A percentile compares a stretch with the other conserved stretches of the same genome.
phyloP scores from a whole-genome alignment of 108 stramenopile genomes.

The Cylindrotheca fusiformis region DNA sequence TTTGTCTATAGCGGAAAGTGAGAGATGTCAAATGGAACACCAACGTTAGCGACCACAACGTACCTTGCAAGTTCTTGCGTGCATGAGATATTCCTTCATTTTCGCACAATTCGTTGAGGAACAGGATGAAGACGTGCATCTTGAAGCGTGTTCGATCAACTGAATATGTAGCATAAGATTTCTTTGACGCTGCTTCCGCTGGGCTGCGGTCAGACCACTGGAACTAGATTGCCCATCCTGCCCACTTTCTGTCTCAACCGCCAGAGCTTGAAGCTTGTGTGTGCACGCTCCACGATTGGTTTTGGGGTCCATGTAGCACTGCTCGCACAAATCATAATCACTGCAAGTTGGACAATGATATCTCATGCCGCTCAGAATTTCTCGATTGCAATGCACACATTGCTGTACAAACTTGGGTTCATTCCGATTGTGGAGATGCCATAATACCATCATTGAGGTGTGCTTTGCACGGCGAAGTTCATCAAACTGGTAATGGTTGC shows the following conservation, averaged over 20 bases:
- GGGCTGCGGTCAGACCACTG: slow-evolving; percentile 69
- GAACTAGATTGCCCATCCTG: slow-evolving; percentile 29
- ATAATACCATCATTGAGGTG: slow-evolving; percentile 98
- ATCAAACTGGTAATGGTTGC: slow-evolving; percentile 99
- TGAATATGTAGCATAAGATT: slow-evolving; percentile 94
- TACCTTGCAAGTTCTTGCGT: slow-evolving; percentile 72
- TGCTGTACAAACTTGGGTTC: slow-evolving; percentile 94
- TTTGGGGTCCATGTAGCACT: slow-evolving; percentile 71
- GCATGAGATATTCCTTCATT: slow-evolving; percentile 93
- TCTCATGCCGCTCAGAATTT: slow-evolving; percentile 80
- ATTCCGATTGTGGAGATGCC: slow-evolving; percentile 97
- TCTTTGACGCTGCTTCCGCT: slow-evolving; percentile 78
- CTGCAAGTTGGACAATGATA: slow-evolving; percentile 87
- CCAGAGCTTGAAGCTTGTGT: slow-evolving; percentile 69
- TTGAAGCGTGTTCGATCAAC: slow-evolving; percentile 94
- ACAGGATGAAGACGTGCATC: slow-evolving; percentile 80
- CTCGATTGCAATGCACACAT: slow-evolving; percentile 75
- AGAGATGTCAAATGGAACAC: not conserved
- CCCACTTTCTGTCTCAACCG: slow-evolving; percentile 51
- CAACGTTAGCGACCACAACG: slow-evolving; percentile 1
- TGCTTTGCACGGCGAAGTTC: slow-evolving; percentile 97
- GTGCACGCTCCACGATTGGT: slow-evolving; percentile 73
- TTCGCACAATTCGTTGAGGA: slow-evolving; percentile 88
- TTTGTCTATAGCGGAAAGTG: too few species aligned
- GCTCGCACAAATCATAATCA: slow-evolving; percentile 91